phyloP scores from a whole-genome alignment of 176 grass and related monocot genomes.

The Phragmites australis region DNA sequence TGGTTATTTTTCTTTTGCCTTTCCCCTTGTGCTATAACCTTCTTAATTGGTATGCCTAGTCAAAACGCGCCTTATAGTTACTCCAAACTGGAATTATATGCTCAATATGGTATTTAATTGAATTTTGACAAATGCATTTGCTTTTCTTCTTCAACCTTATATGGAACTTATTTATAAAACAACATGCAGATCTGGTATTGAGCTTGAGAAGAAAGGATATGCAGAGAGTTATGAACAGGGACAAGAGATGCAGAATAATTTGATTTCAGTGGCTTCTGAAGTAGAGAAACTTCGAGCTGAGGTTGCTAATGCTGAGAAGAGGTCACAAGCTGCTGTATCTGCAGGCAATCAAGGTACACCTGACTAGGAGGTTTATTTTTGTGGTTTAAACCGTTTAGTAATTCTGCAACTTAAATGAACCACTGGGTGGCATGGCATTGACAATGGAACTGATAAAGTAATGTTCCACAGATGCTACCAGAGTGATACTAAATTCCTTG shows the following conservation, averaged over 20 bases:
- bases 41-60: constrained; percentile 1
- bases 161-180: constrained; percentile 11
- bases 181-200: constrained; percentile 63
- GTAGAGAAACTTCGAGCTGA: constrained; percentile 82
- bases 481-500: no score
- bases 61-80: neutral
- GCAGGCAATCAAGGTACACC: constrained; percentile 64
- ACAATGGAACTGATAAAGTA: constrained; percentile 17
- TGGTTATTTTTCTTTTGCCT: neutral
- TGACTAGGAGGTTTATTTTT: neutral
- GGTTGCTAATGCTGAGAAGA: constrained; percentile 64
- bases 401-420: neutral
- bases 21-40: constrained; percentile 8
- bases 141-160: constrained; percentile 20
- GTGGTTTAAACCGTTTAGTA: neutral
- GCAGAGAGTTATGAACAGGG: constrained; percentile 81
- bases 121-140: neutral
- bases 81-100: constrained; percentile 25
- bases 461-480: neutral
- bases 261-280: constrained; percentile 81
- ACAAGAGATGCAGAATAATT: constrained; percentile 84
- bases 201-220: constrained; percentile 89
- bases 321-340: constrained; percentile 49
- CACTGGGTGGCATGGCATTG: neutral
- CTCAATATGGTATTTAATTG: neutral